Evolutionary conservation across 805 yeast species (phyloP).

Genomic region (Priceomyces castillae): DNA sequence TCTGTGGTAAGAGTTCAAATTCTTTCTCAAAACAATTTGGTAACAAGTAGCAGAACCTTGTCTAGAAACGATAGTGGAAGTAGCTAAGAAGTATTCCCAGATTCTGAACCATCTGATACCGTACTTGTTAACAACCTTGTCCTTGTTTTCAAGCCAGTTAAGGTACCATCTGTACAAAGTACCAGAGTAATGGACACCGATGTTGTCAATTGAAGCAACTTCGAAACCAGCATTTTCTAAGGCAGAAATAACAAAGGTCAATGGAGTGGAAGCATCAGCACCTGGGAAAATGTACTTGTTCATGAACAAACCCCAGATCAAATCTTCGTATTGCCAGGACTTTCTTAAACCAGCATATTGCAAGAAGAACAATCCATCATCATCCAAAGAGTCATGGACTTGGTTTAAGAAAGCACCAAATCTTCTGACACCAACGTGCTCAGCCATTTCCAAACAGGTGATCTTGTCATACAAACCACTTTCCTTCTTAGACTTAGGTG

Average conservation of each 20-base stretch:
- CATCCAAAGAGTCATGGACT: conserved; percentile 84
- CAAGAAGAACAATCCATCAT: conserved; percentile 82
- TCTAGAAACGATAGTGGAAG: conserved; percentile 80
- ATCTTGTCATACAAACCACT: conserved; percentile 70
- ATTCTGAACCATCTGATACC: conserved; percentile 89
- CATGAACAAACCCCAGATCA: conserved; percentile 93
- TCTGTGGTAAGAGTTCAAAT: conserved; percentile 80
- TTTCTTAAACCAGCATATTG: conserved; percentile 91
- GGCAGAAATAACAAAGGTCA: conserved; percentile 72
- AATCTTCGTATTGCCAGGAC: conserved; percentile 91
- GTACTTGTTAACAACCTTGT: conserved; percentile 70
- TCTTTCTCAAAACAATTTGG: conserved; percentile 89
- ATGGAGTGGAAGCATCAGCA: conserved; percentile 94
- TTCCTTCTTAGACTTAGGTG: conserved; percentile 60
- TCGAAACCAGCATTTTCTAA: conserved; percentile 87
- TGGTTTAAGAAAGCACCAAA: conserved; percentile 72
- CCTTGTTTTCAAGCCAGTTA: conserved; percentile 86
- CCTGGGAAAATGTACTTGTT: conserved; percentile 96
- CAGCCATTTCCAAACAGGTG: conserved; percentile 92
- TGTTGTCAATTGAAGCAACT: conserved; percentile 76
- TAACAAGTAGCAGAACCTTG: conserved; percentile 92
- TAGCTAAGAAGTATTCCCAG: conserved; percentile 88
- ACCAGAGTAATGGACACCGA: conserved; percentile 90
- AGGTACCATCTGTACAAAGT: conserved; percentile 94
- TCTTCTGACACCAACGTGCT: conserved; percentile 91